Base-by-base conservation (phyloP, 2,329 filamentous ascomycete genomes). In the Torrubiella hemipterigena region DNA sequence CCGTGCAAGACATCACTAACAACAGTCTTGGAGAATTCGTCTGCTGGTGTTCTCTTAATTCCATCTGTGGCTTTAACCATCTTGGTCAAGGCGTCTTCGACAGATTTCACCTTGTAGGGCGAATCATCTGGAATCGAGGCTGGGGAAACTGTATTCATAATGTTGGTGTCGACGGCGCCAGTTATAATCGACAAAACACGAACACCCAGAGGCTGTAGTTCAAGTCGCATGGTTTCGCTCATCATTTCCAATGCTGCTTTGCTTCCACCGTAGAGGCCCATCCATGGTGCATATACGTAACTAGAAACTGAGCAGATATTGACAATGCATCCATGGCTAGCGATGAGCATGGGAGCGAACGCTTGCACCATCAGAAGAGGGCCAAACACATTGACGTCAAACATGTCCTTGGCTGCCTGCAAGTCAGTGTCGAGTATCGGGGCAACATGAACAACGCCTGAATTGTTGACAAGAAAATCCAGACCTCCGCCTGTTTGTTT, bases 351-450 rank as follows among this genome's bases (percentile, higher is more conserved):
- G 8, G 18, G 7, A 7, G 18, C 13, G 35, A 61, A 63, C 0
- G 48, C 47, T 19, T 63, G 51, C 6, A 49, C 49, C 21, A 56
- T 45, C 12, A 39, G 36, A 4, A 62, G 38, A 2, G 48, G 35
- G 1, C 54, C 57, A 44, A 55, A 61, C 18, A 61, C 42, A 36
- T 67, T 67, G 25, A 59, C 46, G 7, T 64, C 58, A 37, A 59
- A 62, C 30, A 62, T 38, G 17, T 39, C 40, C 18, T 48, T 51
- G 7, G 51, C 55, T 8, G 50, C 40, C 4, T 47, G 44, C 2
- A 53, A 35, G 6, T 48, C 40, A 16, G 44, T 37, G 31, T 56
- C 52, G 3, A 52, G 34, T 9, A 47, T 39, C 9, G 51, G 48
- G 42, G 44, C 40, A 17, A 38, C 43, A 33, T 38, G 42, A 22